Base-by-base conservation (phyloP, 2,329 filamentous ascomycete genomes). In the Colletotrichum liaoningense region DNA sequence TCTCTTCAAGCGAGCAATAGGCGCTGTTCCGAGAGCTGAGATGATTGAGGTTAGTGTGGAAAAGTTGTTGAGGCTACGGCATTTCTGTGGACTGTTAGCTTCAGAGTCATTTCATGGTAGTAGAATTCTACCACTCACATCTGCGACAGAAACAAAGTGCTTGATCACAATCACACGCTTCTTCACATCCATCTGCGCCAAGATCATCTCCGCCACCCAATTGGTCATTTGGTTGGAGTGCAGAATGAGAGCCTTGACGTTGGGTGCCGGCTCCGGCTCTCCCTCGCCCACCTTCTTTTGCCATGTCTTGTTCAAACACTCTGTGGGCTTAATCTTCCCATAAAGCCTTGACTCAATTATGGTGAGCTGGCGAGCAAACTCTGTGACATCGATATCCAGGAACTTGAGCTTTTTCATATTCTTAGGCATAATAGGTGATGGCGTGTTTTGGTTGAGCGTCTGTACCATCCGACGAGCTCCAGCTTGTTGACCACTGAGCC, bases 371-470 rank as follows among this genome's bases (percentile, higher is more conserved):
- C 97, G 92, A n/a, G 97, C 97, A 83, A 99, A 98, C 81, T 99
- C 97, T 0, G 93, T 94, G 0, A 95, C 92, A 80, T 99, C 97
- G 77, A 99, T 98, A 80, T 99, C 97, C 69, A 98, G 86, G 85
- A 99, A 98, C 83, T 98, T 99, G 78, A 99, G 90, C 84, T 98
- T 99, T 89, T 97, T 98, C 95, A 99, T 97, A 82, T 98, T 98
- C 88, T 98, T 98, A 1, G 97, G 97, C 81, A 98, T 91, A 80
- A 98, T 98, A 1, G 97, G 95, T 46, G 93, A 86, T 4, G 97
- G 96, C 1, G 94, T 93, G 75, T 94, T 93, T 78, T 93, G 92
- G 80, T 92, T 96, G 75, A 97, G 87, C 0, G 95, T 98, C 75
- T 97, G 92, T 22, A 99, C 92, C 80, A 99, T 89, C 42, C 94